These are phyloP conservation scores for Lagenaria siceraria DNA, from an alignment of 306 rosid species.

Conservation along the genomic window DNA sequence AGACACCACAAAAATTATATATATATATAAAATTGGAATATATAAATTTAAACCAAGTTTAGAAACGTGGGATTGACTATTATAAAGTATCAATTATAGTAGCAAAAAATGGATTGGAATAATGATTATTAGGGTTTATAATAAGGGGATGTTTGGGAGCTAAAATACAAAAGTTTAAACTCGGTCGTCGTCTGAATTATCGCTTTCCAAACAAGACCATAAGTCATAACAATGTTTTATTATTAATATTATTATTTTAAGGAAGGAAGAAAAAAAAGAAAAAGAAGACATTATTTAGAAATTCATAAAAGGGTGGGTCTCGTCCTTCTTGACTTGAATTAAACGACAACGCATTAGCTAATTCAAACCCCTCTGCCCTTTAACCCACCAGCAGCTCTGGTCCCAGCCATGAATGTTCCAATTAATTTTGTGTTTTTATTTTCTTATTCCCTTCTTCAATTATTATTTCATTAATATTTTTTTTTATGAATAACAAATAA, in stretches of 20 bases:
- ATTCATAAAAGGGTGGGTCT: background rate
- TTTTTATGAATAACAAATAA: background rate
- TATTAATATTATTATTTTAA: background rate
- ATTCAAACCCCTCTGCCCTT: slow-evolving; percentile 1
- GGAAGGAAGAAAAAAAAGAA: background rate
- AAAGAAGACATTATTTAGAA: background rate
- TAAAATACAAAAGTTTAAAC: background rate
- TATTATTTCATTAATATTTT: background rate
- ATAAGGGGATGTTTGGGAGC: background rate
- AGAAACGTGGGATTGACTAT: background rate
- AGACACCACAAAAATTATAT: background rate
- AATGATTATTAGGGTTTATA: background rate
- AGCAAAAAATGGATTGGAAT: background rate
- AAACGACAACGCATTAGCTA: slow-evolving; percentile 8
- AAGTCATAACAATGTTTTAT: background rate
- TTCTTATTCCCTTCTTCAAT: background rate
- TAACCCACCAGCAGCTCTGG: slow-evolving; percentile 7
- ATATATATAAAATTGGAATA: too few species aligned
- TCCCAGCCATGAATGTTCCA: slow-evolving; percentile 8
- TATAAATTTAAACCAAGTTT: background rate
- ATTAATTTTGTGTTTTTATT: background rate
- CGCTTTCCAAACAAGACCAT: background rate
- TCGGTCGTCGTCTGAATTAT: background rate
- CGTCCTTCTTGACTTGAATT: background rate
- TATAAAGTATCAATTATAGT: background rate